Percentiles rank a stretch among this genome's conserved stretches.
phyloP scores from a whole-genome alignment of 1,284 basidiomycete genomes.

The Melanopsichium pennsylvanicum region DNA sequence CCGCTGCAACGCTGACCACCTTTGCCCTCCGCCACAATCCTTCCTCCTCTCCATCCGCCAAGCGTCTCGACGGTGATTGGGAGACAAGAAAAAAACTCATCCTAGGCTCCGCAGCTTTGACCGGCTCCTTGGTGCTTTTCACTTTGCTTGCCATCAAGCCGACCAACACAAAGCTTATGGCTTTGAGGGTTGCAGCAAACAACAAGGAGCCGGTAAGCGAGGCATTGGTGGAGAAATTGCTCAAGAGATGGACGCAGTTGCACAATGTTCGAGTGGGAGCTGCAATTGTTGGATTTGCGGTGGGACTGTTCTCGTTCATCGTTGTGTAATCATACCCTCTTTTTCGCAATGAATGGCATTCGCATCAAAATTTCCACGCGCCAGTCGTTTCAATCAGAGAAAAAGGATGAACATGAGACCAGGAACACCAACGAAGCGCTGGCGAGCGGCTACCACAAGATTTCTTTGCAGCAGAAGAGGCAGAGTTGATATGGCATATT shows the following conservation, averaged over 20 bases:
- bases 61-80: conserved; percentile 17
- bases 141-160: conserved; percentile 24
- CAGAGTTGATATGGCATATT: no score
- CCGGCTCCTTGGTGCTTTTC: conserved; percentile 15
- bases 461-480: no score
- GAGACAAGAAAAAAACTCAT: conserved; percentile 10
- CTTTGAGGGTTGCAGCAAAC: conserved; percentile 18
- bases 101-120: conserved; percentile 20
- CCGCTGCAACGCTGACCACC: conserved; percentile 4
- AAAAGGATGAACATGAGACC: conserved; percentile 26
- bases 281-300: conserved; percentile 17
- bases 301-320: conserved; percentile 25
- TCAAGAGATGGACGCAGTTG: conserved; percentile 23
- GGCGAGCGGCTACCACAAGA: conserved; percentile 30
- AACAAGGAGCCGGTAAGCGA: conserved; percentile 19
- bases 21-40: conserved; percentile 7
- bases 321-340: not conserved
- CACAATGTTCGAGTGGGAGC: conserved; percentile 33
- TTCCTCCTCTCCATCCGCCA: conserved; percentile 3
- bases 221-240: conserved; percentile 9
- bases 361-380: no score
- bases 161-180: conserved; percentile 27
- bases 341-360: not conserved
- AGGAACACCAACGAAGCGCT: conserved; percentile 31
- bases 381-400: no score